A percentile compares a stretch with the other conserved stretches of the same genome.
phyloP scores from a whole-genome alignment of 2,329 filamentous ascomycete species.

The Fusarium setosum region DNA sequence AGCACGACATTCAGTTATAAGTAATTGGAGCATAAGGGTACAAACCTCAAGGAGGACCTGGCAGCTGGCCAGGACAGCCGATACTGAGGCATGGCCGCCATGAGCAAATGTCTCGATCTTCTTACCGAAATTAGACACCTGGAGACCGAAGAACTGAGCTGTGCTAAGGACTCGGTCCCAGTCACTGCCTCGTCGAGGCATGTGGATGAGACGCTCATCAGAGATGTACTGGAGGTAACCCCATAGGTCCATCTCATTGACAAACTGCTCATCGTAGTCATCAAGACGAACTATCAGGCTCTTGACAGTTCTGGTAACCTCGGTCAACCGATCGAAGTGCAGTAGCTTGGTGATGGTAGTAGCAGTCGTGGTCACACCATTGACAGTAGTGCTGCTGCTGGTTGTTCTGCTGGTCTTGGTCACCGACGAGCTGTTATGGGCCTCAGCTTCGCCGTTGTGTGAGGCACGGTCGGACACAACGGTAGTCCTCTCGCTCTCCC shows the following conservation, averaged over 20 bases:
- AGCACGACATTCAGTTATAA: neutral
- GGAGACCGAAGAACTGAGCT: constrained; percentile 55
- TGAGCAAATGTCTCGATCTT: constrained; percentile 44
- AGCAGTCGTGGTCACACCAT: neutral
- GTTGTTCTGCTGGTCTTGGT: neutral
- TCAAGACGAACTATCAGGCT: constrained; percentile 29
- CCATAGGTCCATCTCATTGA: constrained; percentile 34
- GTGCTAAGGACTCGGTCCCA: constrained; percentile 55
- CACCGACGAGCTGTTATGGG: constrained; percentile 1
- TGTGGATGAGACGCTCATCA: constrained; percentile 54
- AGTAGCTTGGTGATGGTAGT: constrained; percentile 1
- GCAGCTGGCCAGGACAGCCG: constrained; percentile 51
- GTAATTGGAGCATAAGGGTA: neutral
- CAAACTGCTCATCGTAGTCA: constrained; percentile 36
- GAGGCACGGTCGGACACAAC: constrained; percentile 19
- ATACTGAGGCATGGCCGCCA: constrained; percentile 35
- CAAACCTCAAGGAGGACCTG: constrained; percentile 53
- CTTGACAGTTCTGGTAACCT: constrained; percentile 30
- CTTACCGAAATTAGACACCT: constrained; percentile 50
- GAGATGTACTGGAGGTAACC: constrained; percentile 51
- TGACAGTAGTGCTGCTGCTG: neutral
- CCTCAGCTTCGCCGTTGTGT: neutral
- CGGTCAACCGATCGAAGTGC: constrained; percentile 24
- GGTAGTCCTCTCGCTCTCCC: constrained; percentile 26
- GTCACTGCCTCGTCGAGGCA: constrained; percentile 53